These are phyloP conservation scores for Calonectria naviculata DNA, from an alignment of 2,329 filamentous ascomycete species.

Conservation along the genomic window DNA sequence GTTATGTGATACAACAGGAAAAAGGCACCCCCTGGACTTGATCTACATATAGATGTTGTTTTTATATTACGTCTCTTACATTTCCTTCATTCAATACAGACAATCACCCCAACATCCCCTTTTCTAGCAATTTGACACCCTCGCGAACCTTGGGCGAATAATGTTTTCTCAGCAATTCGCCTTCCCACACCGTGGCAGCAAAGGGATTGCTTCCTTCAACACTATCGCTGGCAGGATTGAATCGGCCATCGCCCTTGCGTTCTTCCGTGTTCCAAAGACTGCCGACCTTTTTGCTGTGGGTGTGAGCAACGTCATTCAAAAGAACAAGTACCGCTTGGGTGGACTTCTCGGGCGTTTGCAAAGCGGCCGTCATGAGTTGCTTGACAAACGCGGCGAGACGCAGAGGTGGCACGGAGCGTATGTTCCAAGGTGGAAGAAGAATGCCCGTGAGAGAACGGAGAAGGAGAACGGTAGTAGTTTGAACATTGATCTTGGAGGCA, in stretches of 20 bases:
- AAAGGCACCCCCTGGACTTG: neutral
- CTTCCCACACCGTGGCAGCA: conserved; percentile 92
- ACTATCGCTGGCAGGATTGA: conserved; percentile 77
- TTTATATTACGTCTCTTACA: neutral
- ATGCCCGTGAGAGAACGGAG: conserved; percentile 86
- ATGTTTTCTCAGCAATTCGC: conserved; percentile 85
- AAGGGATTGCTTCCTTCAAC: conserved; percentile 92
- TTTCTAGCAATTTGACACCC: conserved; percentile 76
- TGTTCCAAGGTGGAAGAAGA: conserved; percentile 79
- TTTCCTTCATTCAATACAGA: neutral
- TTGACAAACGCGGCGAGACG: conserved; percentile 94
- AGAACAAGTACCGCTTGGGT: conserved; percentile 83
- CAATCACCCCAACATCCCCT: conserved; percentile 61
- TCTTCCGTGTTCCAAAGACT: conserved; percentile 97
- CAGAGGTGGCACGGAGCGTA: conserved; percentile 81
- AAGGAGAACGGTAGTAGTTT: conserved; percentile 93
- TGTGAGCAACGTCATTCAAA: conserved; percentile 80
- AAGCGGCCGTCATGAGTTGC: conserved; percentile 82
- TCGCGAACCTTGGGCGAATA: conserved; percentile 90
- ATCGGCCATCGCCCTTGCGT: conserved; percentile 89
- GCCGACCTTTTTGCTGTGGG: conserved; percentile 83
- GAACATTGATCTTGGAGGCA: conserved; percentile 83
- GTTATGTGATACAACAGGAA: neutral
- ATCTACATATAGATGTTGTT: neutral
- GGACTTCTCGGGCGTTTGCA: conserved; percentile 93